Percentiles rank a stretch among this genome's conserved stretches.
Conservation (phyloP, 1,139 yeast species). For the Candida neerlandica region DNA sequence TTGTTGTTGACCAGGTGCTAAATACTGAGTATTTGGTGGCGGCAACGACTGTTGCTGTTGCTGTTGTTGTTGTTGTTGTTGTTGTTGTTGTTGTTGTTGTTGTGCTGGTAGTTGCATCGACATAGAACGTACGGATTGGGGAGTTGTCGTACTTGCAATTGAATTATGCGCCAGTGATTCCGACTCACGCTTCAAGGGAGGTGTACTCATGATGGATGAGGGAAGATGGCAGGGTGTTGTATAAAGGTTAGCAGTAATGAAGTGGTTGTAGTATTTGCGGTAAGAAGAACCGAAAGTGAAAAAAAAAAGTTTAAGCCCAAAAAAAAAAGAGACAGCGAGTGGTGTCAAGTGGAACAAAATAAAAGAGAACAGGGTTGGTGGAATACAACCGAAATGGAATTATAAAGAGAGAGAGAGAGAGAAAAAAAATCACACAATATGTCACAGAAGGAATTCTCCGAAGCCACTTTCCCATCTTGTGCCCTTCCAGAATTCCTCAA, state of each 20-base stretch:
- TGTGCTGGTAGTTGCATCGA: constrained; percentile 3
- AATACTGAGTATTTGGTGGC: neutral
- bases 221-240: no score
- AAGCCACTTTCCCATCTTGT: no score
- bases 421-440: no score
- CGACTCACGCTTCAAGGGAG: constrained; percentile 1
- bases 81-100: constrained; percentile 5
- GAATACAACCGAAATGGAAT: no score
- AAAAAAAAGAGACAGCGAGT: no score
- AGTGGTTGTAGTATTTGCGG: neutral
- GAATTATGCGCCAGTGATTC: neutral
- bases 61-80: neutral
- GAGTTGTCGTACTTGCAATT: neutral
- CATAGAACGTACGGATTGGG: neutral
- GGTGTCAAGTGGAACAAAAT: no score
- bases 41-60: neutral
- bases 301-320: no score
- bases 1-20: neutral
- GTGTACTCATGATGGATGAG: neutral
- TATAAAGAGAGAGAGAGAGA: no score
- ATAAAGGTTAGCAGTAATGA: neutral
- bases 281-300: neutral
- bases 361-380: no score
- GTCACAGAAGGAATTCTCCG: no score
- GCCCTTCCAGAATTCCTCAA: no score